Conservation (phyloP, 768 basidiomycete species). For the Termitomyces sp. region DNA sequence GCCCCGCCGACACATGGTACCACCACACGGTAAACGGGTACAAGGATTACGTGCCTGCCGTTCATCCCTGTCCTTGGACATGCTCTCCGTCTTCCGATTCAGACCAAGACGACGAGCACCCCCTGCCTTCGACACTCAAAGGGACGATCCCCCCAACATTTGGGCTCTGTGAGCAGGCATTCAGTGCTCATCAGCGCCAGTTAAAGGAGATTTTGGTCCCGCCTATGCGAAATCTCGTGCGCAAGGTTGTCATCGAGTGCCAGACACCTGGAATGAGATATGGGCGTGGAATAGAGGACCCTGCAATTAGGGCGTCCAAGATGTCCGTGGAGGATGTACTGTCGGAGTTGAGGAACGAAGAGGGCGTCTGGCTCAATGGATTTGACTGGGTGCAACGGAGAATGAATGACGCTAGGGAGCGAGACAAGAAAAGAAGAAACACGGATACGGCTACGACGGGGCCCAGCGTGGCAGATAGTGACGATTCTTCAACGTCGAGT, state of each 20-base stretch:
- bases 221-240: constrained; percentile 64
- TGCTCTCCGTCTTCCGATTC: constrained; percentile 21
- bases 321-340: constrained; percentile 63
- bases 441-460: constrained; percentile 2
- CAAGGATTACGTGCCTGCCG: constrained; percentile 29
- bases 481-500: constrained; percentile 36
- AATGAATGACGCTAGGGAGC: constrained; percentile 29
- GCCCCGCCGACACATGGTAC: constrained; percentile 69
- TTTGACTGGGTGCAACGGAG: constrained; percentile 59
- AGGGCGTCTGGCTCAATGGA: constrained; percentile 69
- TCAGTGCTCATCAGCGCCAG: constrained; percentile 51
- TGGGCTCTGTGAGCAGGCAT: constrained; percentile 59
- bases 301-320: constrained; percentile 46
- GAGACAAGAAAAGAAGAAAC: constrained; percentile 21
- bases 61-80: constrained; percentile 66
- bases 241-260: constrained; percentile 61
- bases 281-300: constrained; percentile 36
- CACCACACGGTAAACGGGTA: constrained; percentile 32
- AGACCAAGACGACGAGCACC: constrained; percentile 33
- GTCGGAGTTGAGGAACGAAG: constrained; percentile 49
- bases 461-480: constrained; percentile 31
- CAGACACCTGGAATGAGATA: constrained; percentile 28
- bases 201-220: constrained; percentile 57
- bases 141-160: constrained; percentile 57
- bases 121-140: constrained; percentile 38